These are phyloP conservation scores for Neltuma alba DNA, from an alignment of 306 rosid species.

Conservation along the genomic window DNA sequence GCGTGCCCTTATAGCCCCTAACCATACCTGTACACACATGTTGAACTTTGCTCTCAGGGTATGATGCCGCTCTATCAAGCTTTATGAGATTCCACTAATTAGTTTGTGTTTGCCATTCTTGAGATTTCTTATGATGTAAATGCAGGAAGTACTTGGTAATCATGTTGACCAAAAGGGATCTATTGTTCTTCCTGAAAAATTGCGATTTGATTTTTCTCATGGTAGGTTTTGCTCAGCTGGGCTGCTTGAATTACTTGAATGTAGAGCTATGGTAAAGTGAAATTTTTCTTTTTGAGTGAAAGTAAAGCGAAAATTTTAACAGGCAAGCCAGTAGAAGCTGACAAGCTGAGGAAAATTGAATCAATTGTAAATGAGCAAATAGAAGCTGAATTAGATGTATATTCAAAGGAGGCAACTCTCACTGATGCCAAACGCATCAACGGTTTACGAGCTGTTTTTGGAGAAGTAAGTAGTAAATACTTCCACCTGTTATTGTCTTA, in stretches of 20 bases:
- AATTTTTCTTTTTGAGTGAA: slow-evolving; percentile 17
- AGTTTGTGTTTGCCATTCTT: slow-evolving; percentile 27
- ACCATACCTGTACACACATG: slow-evolving; percentile 98
- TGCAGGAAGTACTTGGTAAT: slow-evolving; percentile 91
- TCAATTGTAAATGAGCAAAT: slow-evolving; percentile 90
- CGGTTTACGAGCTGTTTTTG: slow-evolving; percentile 97
- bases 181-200: slow-evolving; percentile 94
- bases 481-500: slow-evolving; percentile 29
- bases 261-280: slow-evolving; percentile 26
- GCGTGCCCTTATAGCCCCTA: slow-evolving; percentile 85
- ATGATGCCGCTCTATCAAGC: slow-evolving; percentile 32
- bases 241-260: slow-evolving; percentile 20
- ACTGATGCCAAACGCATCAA: slow-evolving; percentile 76
- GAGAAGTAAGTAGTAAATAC: slow-evolving; percentile 68
- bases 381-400: slow-evolving; percentile 76
- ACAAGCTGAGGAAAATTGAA: slow-evolving; percentile 77
- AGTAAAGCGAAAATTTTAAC: slow-evolving; percentile 39
- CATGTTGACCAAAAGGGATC: slow-evolving; percentile 98
- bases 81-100: neutral
- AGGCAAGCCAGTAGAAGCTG: slow-evolving; percentile 92
- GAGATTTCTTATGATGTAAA: slow-evolving; percentile 26
- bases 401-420: slow-evolving; percentile 72
- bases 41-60: slow-evolving; percentile 98
- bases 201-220: slow-evolving; percentile 96
- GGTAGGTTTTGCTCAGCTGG: slow-evolving; percentile 55